phyloP scores from a whole-genome alignment of 805 yeast genomes.

The Candida schatavii region DNA sequence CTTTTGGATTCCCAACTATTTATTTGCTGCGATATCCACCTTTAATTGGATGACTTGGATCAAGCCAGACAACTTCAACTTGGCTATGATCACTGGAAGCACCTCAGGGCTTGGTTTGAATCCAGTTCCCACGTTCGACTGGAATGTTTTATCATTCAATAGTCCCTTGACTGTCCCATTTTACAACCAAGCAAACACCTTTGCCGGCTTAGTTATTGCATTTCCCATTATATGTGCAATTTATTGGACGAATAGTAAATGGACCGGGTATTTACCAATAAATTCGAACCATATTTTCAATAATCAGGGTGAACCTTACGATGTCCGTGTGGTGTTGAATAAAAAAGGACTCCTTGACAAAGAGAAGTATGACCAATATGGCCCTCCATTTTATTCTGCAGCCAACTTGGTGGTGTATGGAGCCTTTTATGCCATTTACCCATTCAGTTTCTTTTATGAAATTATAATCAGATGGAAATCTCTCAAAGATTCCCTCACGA shows the following conservation, averaged over 20 bases:
- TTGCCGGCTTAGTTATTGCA: slow-evolving; percentile 2
- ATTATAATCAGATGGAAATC: slow-evolving; percentile 9
- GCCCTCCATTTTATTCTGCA: slow-evolving; percentile 58
- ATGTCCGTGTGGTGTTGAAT: not conserved
- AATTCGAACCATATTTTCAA: not conserved
- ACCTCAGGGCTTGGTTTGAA: slow-evolving; percentile 25
- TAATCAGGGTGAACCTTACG: not conserved
- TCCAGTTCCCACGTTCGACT: slow-evolving; percentile 49
- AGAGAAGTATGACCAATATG: slow-evolving; percentile 41
- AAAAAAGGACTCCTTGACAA: slow-evolving; percentile 27
- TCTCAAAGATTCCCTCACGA: not conserved
- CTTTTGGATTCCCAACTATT: slow-evolving; percentile 19
- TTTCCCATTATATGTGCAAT: slow-evolving; percentile 5
- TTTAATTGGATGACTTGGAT: slow-evolving; percentile 24
- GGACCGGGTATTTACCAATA: slow-evolving; percentile 12
- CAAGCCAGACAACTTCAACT: slow-evolving; percentile 14
- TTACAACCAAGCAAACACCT: slow-evolving; percentile 13
- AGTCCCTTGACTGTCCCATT: slow-evolving; percentile 40
- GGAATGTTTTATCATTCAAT: slow-evolving; percentile 33
- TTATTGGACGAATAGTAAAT: slow-evolving; percentile 9
- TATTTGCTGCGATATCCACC: slow-evolving; percentile 15
- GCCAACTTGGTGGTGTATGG: slow-evolving; percentile 51
- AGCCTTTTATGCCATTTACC: slow-evolving; percentile 30
- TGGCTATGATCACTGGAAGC: slow-evolving; percentile 18
- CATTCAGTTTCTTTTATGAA: slow-evolving; percentile 22